Conservation (phyloP, 345 rosid genomes). For the Ceriops tagal region DNA sequence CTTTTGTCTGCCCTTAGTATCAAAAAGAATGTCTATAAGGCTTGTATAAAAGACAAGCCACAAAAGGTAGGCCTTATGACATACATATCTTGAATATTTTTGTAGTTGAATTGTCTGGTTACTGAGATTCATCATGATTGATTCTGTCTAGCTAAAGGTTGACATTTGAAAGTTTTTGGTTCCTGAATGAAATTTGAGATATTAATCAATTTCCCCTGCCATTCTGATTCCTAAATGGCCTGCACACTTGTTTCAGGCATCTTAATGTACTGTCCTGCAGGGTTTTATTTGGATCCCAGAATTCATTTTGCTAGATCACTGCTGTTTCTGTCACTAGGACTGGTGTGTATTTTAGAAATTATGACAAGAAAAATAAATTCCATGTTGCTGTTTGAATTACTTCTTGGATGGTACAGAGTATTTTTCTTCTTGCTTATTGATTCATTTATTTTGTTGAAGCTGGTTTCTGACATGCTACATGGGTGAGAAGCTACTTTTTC, state of each 20-base stretch:
- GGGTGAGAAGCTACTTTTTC: not conserved
- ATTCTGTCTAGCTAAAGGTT: not conserved
- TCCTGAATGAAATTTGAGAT: not conserved
- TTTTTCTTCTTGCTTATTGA: not conserved
- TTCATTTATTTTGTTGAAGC: constrained; percentile 5
- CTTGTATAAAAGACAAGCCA: constrained; percentile 2
- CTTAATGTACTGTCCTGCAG: too few species aligned
- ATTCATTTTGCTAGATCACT: not conserved
- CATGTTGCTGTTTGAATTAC: not conserved
- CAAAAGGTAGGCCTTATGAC: constrained; percentile 4
- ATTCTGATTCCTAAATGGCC: too few species aligned
- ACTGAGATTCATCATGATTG: not conserved
- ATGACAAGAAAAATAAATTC: not conserved
- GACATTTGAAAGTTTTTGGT: not conserved
- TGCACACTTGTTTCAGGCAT: too few species aligned
- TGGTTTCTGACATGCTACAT: not conserved
- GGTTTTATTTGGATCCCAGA: not conserved
- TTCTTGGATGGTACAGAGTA: not conserved
- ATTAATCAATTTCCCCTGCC: too few species aligned
- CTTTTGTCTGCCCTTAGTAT: not conserved
- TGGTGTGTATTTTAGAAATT: not conserved
- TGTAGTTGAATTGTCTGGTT: not conserved
- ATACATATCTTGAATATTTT: not conserved
- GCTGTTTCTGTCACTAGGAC: not conserved
- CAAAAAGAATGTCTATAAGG: not conserved